phyloP scores from a whole-genome alignment of 306 rosid species.

The Vicia villosa region DNA sequence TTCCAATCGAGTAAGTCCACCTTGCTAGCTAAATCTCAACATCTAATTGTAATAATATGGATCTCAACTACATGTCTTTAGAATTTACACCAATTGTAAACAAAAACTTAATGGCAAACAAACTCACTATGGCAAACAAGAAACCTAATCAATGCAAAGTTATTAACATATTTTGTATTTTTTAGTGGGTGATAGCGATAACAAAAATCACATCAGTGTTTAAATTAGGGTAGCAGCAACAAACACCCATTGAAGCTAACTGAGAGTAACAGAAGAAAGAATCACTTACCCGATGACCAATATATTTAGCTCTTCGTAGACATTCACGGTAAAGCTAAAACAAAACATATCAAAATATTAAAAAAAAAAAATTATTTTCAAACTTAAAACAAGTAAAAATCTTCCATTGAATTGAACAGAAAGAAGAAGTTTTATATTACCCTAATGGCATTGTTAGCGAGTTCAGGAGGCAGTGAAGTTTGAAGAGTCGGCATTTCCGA shows the following conservation, averaged over 20 bases:
- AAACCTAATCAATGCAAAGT: constrained; percentile 6
- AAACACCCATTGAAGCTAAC: not conserved
- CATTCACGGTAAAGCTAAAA: constrained; percentile 92
- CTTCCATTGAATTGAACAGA: constrained; percentile 12
- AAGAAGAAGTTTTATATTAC: constrained; percentile 42
- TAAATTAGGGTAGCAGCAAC: constrained; percentile 18
- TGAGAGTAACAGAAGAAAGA: not conserved
- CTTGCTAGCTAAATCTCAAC: constrained; percentile 3
- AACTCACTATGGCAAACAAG: not conserved
- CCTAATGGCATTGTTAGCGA: constrained; percentile 86
- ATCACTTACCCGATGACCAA: constrained; percentile 72
- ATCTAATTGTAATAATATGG: not conserved
- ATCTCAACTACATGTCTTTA: not conserved
- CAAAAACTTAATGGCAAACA: not conserved
- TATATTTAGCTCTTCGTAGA: constrained; percentile 82
- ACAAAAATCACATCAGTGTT: not conserved
- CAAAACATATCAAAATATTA: too few relatives aligned
- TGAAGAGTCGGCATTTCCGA: constrained; percentile 86
- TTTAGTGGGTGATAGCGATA: not conserved
- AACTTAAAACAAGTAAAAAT: not conserved
- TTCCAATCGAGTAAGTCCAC: not conserved
- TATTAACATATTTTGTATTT: not conserved
- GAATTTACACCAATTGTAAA: not conserved
- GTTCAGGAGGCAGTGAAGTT: constrained; percentile 89
- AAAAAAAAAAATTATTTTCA: not conserved